Base-by-base conservation (phyloP, 305 asterid genomes). In the Rubia occidens region DNA sequence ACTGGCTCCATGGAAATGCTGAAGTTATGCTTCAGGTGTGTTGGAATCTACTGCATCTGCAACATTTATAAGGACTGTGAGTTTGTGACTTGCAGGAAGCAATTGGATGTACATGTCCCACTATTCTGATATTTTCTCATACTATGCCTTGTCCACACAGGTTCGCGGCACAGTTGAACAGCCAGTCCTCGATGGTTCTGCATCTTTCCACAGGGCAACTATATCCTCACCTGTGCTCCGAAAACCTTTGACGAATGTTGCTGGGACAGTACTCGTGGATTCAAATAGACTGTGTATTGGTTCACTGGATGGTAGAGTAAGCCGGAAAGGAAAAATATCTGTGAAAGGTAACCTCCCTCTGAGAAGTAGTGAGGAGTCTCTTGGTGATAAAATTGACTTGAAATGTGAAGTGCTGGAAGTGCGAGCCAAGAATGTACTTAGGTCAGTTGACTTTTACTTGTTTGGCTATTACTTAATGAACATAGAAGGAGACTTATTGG, bases 161-260 rank as follows among this genome's bases (percentile, higher is more conserved):
- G 95, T 91, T 76, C 87, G 99, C 81, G 99, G 99, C 59, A 91
- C 99, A 11, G 97, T 95, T 76, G 99, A 95, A 80, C 97, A 95
- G 74, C 99, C 99, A 7, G 76, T 95, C 63, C 84, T 95, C 39
- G 95, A 95, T 81, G 99, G 99, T 64, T 91, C 99, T 71, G 99
- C 99, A 71, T 88, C 91, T 82, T 91, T 95, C 79, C 89, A 95
- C 80, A 84, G 98, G 89, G 99, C 96, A 64, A 88, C 95, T 17
- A 87, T 95, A 69, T 89, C 98, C 79, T 91, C 99, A 32, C 99
- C 97, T 76, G 96, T 91, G 40, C 95, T 95, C 65, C 77, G 95
- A 72, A 88, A 86, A 82, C 99, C 99, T 61, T 71, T 95, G 51
- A 91, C 99, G 59, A 95, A 95, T 78, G 78, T 95, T 71, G 97